These are phyloP conservation scores for Verticillium tricorpus DNA, from an alignment of 2,329 filamentous ascomycete species.

Conservation along the genomic window DNA sequence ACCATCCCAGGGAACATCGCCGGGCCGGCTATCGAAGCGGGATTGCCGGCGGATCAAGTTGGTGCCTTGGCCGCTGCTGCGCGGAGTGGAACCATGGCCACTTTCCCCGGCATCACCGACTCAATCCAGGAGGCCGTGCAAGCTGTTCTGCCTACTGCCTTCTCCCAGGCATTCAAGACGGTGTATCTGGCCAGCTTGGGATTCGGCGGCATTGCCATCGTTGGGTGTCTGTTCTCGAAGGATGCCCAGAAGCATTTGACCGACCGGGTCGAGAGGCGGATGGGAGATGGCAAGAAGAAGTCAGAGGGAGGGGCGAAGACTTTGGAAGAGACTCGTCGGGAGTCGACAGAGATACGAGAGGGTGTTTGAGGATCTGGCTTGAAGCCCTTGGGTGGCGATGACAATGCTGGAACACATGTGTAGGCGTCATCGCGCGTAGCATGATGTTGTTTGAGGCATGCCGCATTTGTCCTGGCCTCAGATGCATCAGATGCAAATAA, in stretches of 20 bases:
- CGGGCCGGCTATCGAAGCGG: conserved; percentile 28
- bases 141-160: conserved; percentile 21
- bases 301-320: background rate
- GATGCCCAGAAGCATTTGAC: conserved; percentile 28
- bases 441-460: background rate
- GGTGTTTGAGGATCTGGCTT: background rate
- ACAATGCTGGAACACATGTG: no score
- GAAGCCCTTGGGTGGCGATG: no score
- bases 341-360: background rate
- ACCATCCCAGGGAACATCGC: conserved; percentile 27
- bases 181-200: conserved; percentile 34
- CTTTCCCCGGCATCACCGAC: conserved; percentile 25
- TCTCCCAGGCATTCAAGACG: conserved; percentile 31
- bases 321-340: background rate
- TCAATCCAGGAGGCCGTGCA: conserved; percentile 24
- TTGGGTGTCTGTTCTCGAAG: conserved; percentile 28
- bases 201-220: conserved; percentile 30
- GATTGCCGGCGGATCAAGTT: conserved; percentile 29
- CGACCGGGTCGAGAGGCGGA: conserved; percentile 23
- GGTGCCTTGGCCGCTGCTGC: conserved; percentile 19
- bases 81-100: conserved; percentile 22
- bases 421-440: no score
- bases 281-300: conserved; percentile 16
- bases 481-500: no score
- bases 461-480: no score